These are phyloP conservation scores for Daldinia loculata DNA, from an alignment of 495 filamentous ascomycete species.

Conservation along the genomic window DNA sequence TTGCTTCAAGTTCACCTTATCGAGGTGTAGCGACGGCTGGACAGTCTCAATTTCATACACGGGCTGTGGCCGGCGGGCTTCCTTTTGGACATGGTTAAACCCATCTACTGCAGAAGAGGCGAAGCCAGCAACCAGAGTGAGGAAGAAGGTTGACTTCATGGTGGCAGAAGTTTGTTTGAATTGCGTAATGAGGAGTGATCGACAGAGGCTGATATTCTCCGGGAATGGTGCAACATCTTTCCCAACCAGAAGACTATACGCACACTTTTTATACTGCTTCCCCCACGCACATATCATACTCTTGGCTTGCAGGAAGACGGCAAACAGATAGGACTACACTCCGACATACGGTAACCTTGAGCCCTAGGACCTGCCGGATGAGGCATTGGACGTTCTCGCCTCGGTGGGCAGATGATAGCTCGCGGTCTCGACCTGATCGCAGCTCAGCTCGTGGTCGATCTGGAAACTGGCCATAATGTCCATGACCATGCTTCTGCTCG, in stretches of 20 bases:
- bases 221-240: conserved; percentile 27
- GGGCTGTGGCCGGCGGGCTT: conserved; percentile 33
- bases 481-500: background rate
- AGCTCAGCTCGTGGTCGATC: conserved; percentile 34
- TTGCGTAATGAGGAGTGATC: conserved; percentile 31
- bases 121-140: conserved; percentile 45
- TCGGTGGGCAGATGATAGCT: conserved; percentile 31
- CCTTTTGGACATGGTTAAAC: conserved; percentile 10
- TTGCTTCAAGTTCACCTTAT: conserved; percentile 39
- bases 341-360: conserved; percentile 22
- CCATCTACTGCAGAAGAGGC: conserved; percentile 39
- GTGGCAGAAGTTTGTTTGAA: conserved; percentile 22
- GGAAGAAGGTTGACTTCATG: conserved; percentile 49
- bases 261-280: conserved; percentile 29
- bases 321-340: conserved; percentile 16
- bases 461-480: conserved; percentile 27
- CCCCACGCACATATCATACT: conserved; percentile 6
- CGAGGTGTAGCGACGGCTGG: conserved; percentile 36
- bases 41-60: conserved; percentile 36
- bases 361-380: conserved; percentile 42
- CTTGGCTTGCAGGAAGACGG: conserved; percentile 23
- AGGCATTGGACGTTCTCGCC: conserved; percentile 35
- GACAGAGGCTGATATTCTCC: conserved; percentile 30
- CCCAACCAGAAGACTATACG: conserved; percentile 18
- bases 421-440: conserved; percentile 29